Percentiles rank a stretch among this genome's conserved stretches.
phyloP scores from a whole-genome alignment of 441 rosid genomes.

The Pelargonium myrrhifolium region DNA sequence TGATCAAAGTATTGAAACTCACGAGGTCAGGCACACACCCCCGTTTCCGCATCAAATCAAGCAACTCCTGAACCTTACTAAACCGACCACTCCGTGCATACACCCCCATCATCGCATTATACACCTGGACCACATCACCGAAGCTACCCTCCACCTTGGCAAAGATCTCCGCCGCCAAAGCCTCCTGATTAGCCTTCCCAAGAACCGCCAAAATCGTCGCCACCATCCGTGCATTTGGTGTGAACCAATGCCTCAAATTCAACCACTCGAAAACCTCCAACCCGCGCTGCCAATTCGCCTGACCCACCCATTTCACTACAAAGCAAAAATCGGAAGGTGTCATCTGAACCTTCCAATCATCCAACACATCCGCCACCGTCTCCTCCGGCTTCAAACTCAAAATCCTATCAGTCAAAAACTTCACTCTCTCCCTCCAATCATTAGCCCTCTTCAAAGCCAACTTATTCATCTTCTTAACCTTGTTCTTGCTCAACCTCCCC shows the following conservation, averaged over 20 bases:
- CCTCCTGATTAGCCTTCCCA: slow-evolving; percentile 78
- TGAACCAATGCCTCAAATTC: slow-evolving; percentile 72
- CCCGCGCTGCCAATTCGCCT: slow-evolving; percentile 81
- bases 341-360: slow-evolving; percentile 69
- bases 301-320: slow-evolving; percentile 80
- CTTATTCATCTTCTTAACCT: slow-evolving; percentile 75
- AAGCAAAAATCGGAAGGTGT: slow-evolving; percentile 83
- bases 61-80: slow-evolving; percentile 56
- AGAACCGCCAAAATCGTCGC: slow-evolving; percentile 74
- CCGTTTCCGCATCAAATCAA: slow-evolving; percentile 63
- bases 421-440: slow-evolving; percentile 86
- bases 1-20: slow-evolving; percentile 84
- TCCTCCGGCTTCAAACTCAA: slow-evolving; percentile 46
- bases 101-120: slow-evolving; percentile 94
- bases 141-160: slow-evolving; percentile 44
- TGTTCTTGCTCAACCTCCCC: slow-evolving; percentile 43
- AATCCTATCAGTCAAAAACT: slow-evolving; percentile 52
- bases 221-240: slow-evolving; percentile 77
- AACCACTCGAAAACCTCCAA: slow-evolving; percentile 91
- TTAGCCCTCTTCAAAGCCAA: slow-evolving; percentile 77
- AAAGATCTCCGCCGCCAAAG: slow-evolving; percentile 72
- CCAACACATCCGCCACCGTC: slow-evolving; percentile 79
- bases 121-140: slow-evolving; percentile 74
- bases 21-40: slow-evolving; percentile 87
- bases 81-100: slow-evolving; percentile 71